Evolutionary conservation across 2,329 filamentous ascomycete genomes (phyloP), one percentile per base, ranked within the genome.

Genomic region (Neocucurbitaria cava): DNA sequence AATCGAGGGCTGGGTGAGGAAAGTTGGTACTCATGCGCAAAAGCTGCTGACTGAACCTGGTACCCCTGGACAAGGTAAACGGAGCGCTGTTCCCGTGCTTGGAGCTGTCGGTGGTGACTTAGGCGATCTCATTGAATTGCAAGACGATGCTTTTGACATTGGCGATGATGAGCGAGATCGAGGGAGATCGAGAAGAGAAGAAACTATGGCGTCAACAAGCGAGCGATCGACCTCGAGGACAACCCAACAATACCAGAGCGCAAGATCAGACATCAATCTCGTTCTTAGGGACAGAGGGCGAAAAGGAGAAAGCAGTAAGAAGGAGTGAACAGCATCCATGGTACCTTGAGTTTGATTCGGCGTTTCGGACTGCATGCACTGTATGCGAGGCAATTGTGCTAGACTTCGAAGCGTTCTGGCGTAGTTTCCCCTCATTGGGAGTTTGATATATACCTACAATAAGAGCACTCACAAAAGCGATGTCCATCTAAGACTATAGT

Each of bases 1-100:
- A 2, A 88, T 98, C 26, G 95, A 98, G 77, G 89, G 88, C 1
- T 99, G 95, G 92, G 81, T 98, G 54, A 84, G 93, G 56, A 91
- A 92, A 58, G 87, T 96, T 33, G 91, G 92, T 55, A 81, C 83
- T 5, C 88, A 88, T 68, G 82, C 84, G 4, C 69, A 71, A 17
- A 77, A 72, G 42, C 49, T 75, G 9, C 52, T 76, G n/a, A 57
- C 72, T 36, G 74, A 66, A 62, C 73, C 54, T 50, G 69, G 50
- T 49, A 77, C 46, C 3, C 67, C 67, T 8, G 68, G 67, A 5
- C 65, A 68, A 40, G 66, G 70, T 4, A 70, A 64, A 48, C 53
- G 70, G 24, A 67, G 65, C 17, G 70, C 69, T 39, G 68, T 71
- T 1, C 75, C 55, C 68, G 72, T 64, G 64, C 70, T 75, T 18